A percentile compares a stretch with the other conserved stretches of the same genome.
Evolutionary conservation across 1,284 basidiomycete species (phyloP).

Genomic region (Apiotrichum gamsii): DNA sequence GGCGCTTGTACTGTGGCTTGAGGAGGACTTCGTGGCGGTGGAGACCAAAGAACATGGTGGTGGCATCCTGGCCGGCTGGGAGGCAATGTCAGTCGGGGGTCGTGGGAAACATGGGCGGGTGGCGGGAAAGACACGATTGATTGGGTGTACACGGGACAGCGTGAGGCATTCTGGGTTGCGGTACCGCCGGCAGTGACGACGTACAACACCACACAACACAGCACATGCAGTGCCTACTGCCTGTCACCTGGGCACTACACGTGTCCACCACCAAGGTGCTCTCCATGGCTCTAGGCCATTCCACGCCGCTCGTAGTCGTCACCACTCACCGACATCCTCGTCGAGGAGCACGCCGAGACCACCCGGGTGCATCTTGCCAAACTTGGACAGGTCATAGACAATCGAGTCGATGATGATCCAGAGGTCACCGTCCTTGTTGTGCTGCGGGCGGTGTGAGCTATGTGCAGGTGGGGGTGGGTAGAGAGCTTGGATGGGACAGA

Average conservation of each 20-base stretch:
- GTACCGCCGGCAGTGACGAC: not conserved
- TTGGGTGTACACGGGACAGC: too few relatives aligned
- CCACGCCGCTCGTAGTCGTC: not conserved
- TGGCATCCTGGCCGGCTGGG: constrained; percentile 65
- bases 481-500: too few relatives aligned
- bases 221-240: too few relatives aligned
- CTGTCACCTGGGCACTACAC: too few relatives aligned
- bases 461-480: too few relatives aligned
- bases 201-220: too few relatives aligned
- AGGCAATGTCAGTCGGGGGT: constrained; percentile 6
- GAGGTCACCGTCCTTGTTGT: constrained; percentile 68
- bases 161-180: too few relatives aligned
- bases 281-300: too few relatives aligned
- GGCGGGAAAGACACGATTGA: constrained; percentile 1
- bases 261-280: too few relatives aligned
- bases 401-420: constrained; percentile 78
- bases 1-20: constrained; percentile 64
- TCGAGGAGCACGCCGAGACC: constrained; percentile 68
- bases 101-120: not conserved
- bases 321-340: constrained; percentile 60
- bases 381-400: constrained; percentile 73
- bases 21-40: constrained; percentile 75
- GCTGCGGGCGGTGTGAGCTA: constrained; percentile 49
- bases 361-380: constrained; percentile 73
- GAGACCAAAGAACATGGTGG: constrained; percentile 76